Percentiles rank a stretch among this genome's conserved stretches.
phyloP scores from a whole-genome alignment of 495 filamentous ascomycete species.

The Talaromyces proteolyticus region DNA sequence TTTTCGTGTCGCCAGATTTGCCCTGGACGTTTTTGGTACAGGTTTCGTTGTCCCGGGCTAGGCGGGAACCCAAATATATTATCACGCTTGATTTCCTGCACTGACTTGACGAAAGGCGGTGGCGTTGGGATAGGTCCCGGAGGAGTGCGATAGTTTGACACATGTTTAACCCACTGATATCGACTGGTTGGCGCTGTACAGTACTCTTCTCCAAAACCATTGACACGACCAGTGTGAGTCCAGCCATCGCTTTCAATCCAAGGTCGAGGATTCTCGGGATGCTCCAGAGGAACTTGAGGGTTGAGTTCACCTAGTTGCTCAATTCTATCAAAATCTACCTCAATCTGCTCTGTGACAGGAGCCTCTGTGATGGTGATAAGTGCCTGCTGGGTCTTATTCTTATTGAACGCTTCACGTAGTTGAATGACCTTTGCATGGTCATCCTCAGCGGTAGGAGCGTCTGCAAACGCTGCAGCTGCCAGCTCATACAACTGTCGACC shows the following conservation, averaged over 20 bases:
- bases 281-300: constrained; percentile 8
- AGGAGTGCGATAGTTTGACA: constrained; percentile 4
- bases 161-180: constrained; percentile 17
- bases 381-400: constrained; percentile 1
- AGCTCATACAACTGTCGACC: constrained; percentile 21
- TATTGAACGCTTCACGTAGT: constrained; percentile 13
- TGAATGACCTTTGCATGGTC: constrained; percentile 7
- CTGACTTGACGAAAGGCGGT: constrained; percentile 22
- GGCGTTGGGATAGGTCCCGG: constrained; percentile 19
- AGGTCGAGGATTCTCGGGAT: constrained; percentile 9
- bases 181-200: constrained; percentile 14
- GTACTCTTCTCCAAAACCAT: constrained; percentile 28
- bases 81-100: constrained; percentile 23
- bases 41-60: constrained; percentile 31
- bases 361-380: not conserved
- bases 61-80: constrained; percentile 33
- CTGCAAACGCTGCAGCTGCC: constrained; percentile 16
- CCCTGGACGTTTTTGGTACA: constrained; percentile 11
- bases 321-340: not conserved
- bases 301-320: constrained; percentile 7
- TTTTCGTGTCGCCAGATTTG: constrained; percentile 3
- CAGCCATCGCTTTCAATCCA: constrained; percentile 25
- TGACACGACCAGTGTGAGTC: constrained; percentile 27
- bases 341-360: not conserved
- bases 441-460: constrained; percentile 13